phyloP scores from a whole-genome alignment of 2,329 filamentous ascomycete species.

The Verticillium klebahnii region DNA sequence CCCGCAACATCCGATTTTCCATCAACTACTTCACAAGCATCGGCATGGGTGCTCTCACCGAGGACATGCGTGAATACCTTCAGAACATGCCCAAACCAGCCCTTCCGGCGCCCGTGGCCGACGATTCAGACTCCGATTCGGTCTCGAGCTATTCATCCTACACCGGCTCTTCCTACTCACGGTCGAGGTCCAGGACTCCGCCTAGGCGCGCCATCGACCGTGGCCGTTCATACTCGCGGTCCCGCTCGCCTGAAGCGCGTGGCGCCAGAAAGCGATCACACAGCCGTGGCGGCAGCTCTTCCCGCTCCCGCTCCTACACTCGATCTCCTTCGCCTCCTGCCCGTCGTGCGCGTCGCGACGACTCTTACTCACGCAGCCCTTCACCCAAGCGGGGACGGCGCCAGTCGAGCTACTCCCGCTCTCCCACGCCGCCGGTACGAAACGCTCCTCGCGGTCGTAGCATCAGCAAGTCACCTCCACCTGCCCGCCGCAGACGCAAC shows the following conservation, averaged over 20 bases:
- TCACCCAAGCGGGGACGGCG: slow-evolving; percentile 20
- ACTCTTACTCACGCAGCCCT: slow-evolving; percentile 23
- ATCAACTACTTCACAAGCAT: slow-evolving; percentile 99
- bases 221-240: slow-evolving; percentile 29
- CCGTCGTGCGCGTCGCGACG: slow-evolving; percentile 8
- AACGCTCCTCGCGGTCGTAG: slow-evolving; percentile 9
- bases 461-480: slow-evolving; percentile 5
- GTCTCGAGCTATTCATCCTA: slow-evolving; percentile 78
- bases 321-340: slow-evolving; percentile 12
- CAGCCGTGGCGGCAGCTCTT: slow-evolving; percentile 25
- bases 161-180: slow-evolving; percentile 56
- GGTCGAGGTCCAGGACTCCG: slow-evolving; percentile 40
- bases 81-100: slow-evolving; percentile 86
- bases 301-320: slow-evolving; percentile 30
- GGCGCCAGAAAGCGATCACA: slow-evolving; percentile 24
- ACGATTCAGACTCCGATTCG: slow-evolving; percentile 64
- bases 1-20: slow-evolving; percentile 87
- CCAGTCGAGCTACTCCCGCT: slow-evolving; percentile 19
- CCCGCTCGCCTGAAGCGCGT: slow-evolving; percentile 16
- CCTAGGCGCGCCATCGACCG: slow-evolving; percentile 29
- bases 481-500: neutral
- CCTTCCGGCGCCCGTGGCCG: slow-evolving; percentile 60
- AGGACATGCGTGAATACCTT: slow-evolving; percentile 88
- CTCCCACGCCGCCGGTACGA: slow-evolving; percentile 24
- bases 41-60: slow-evolving; percentile 89